Evolutionary conservation across 108 stramenopile species (phyloP), one percentile per base, ranked within the genome.

Genomic region (Schizochytrium sp.): DNA sequence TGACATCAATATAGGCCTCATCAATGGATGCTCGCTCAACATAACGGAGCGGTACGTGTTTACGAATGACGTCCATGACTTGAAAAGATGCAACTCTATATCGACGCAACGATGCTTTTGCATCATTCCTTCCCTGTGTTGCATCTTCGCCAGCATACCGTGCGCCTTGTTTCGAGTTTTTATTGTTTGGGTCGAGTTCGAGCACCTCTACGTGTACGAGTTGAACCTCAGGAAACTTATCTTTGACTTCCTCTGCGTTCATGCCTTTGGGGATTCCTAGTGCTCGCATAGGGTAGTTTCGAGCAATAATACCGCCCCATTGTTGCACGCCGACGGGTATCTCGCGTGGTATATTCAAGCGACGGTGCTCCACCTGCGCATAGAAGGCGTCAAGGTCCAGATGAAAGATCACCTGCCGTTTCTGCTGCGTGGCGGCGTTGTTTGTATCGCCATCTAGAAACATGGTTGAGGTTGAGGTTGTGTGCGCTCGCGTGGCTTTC

Each of bases 11-110:
- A 50, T 92, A 92, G 53, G 90, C 92, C 47, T 92, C 92, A 88
- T 92, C 92, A 5, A 92, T 92, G 46, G 90, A 91, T 5, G 92
- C 92, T 19, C 91, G 90, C 73, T 92, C 92, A 15, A 92, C 90
- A 47, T 44, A 89, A 13, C 89, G 89, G 50, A 89, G 55, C n/a
- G 88, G 89, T 38, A 73, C 88, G 87, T 90, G 57, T 46, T 61
- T 7, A 0, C 4, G 10, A 38, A 61, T 61, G 40, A 17, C 88
- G 13, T 40, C 88, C 46, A 88, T 88, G 38, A 87, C 87, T 45
- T 87, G 56, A 7, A 56, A 56, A 10, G 55, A 56, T 42, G 87
- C 87, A 4, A 19, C 4, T 12, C 46, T 38, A 28, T 87, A 90
- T 88, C 90, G 55, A 2, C 89, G 61, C 10, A 90, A 87, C 61